A percentile compares a stretch with the other conserved stretches of the same genome.
These are phyloP conservation scores for Penicillium flavigenum DNA, from an alignment of 495 filamentous ascomycete species.

Conservation along the genomic window DNA sequence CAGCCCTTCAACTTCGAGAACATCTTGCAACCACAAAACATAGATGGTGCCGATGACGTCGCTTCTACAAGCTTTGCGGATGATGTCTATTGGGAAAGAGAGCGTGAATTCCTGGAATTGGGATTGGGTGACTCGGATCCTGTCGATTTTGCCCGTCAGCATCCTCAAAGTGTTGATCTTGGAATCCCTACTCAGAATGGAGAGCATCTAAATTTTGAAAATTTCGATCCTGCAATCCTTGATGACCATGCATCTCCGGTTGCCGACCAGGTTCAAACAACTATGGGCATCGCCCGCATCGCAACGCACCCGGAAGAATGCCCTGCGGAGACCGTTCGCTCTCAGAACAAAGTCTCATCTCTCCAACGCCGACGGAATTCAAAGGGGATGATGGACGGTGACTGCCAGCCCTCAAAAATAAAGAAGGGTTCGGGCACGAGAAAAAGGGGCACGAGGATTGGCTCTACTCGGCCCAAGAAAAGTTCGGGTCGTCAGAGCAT, in stretches of 20 bases:
- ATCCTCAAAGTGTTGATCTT: neutral
- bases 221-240: neutral
- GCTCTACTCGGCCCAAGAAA: conserved; percentile 3
- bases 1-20: neutral
- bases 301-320: neutral
- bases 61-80: neutral
- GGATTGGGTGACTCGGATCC: neutral
- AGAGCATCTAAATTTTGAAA: conserved; percentile 1
- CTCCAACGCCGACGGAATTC: conserved; percentile 1
- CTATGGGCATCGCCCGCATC: neutral
- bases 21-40: neutral
- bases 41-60: neutral
- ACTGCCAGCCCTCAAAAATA: neutral
- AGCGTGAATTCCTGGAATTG: neutral
- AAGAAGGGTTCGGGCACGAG: conserved; percentile 1
- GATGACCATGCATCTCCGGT: neutral
- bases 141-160: neutral
- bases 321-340: neutral
- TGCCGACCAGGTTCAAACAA: neutral
- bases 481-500: neutral
- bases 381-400: neutral
- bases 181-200: neutral
- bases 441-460: neutral
- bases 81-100: neutral
- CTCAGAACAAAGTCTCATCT: conserved; percentile 1